Conservation (phyloP, 2,329 filamentous ascomycete species). For the Fusarium annulatum region DNA sequence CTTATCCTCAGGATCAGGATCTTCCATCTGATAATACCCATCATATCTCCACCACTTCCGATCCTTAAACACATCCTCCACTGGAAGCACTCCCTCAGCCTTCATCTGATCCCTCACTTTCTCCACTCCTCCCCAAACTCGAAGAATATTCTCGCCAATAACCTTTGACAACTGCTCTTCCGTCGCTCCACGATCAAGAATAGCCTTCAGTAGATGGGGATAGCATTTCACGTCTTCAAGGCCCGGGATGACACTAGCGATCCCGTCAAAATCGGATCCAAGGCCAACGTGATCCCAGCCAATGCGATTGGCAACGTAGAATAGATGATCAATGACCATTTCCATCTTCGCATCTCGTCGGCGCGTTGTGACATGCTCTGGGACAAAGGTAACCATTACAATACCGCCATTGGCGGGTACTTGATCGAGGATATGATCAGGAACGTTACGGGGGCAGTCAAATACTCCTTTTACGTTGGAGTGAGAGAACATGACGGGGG, state of each 20-base stretch:
- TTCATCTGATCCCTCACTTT: neutral
- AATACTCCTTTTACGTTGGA: slow-evolving; percentile 7
- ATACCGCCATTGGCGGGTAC: neutral
- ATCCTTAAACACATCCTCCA: slow-evolving; percentile 4
- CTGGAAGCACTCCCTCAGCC: neutral
- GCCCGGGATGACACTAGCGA: neutral
- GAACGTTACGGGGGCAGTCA: neutral
- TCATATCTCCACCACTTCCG: slow-evolving; percentile 19
- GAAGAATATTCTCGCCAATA: neutral
- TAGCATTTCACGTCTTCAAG: neutral
- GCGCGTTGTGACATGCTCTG: neutral
- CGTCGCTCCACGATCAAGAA: neutral
- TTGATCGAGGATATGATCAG: neutral
- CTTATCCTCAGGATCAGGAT: slow-evolving; percentile 12
- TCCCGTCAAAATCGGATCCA: neutral
- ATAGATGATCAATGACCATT: slow-evolving; percentile 4
- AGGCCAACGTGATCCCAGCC: slow-evolving; percentile 4
- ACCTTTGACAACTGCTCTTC: neutral
- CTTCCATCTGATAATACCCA: slow-evolving; percentile 20
- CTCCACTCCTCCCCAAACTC: neutral
- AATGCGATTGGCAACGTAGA: neutral
- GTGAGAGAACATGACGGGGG: slow-evolving; percentile 6
- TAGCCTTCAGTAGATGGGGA: neutral
- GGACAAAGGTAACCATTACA: neutral
- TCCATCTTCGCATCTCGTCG: neutral